phyloP scores from a whole-genome alignment of 1,139 yeast species.

The Pneumocystis wakefieldiae region DNA sequence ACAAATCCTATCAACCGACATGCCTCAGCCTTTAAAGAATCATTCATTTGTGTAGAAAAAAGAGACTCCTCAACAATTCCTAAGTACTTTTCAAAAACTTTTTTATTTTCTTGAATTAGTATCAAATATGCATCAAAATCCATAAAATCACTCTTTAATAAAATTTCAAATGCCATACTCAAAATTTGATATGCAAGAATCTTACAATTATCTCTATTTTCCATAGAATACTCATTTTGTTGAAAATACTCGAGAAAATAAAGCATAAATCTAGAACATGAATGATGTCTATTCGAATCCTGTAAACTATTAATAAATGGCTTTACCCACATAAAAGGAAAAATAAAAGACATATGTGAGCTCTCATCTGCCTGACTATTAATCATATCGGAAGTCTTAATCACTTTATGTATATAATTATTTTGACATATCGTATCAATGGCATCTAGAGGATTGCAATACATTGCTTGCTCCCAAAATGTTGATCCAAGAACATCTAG shows the following conservation, averaged over 20 bases:
- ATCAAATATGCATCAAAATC: conserved; percentile 11
- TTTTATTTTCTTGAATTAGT: conserved; percentile 12
- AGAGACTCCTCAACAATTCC: conserved; percentile 9
- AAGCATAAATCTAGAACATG: conserved; percentile 5
- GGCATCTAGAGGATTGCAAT: conserved; percentile 14
- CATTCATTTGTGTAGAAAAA: not conserved
- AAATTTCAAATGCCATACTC: not conserved
- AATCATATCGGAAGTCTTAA: not conserved
- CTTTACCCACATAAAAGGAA: conserved; percentile 12
- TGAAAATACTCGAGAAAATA: conserved; percentile 3
- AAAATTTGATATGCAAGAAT: not conserved
- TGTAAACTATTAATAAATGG: conserved; percentile 11
- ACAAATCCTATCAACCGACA: not conserved
- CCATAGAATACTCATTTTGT: not conserved
- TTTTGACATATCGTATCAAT: conserved; percentile 14
- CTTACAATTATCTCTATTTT: not conserved
- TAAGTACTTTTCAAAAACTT: conserved; percentile 12
- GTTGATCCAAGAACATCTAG: conserved; percentile 13
- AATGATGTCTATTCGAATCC: not conserved
- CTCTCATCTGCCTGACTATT: not conserved
- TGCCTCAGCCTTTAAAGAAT: not conserved
- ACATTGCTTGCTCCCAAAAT: conserved; percentile 16
- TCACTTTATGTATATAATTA: conserved; percentile 7
- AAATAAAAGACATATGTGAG: not conserved
- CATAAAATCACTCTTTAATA: not conserved